Evolutionary conservation across 768 basidiomycete genomes (phyloP), one percentile per base, ranked within the genome.

Genomic region (Hydnomerulius pinastri): DNA sequence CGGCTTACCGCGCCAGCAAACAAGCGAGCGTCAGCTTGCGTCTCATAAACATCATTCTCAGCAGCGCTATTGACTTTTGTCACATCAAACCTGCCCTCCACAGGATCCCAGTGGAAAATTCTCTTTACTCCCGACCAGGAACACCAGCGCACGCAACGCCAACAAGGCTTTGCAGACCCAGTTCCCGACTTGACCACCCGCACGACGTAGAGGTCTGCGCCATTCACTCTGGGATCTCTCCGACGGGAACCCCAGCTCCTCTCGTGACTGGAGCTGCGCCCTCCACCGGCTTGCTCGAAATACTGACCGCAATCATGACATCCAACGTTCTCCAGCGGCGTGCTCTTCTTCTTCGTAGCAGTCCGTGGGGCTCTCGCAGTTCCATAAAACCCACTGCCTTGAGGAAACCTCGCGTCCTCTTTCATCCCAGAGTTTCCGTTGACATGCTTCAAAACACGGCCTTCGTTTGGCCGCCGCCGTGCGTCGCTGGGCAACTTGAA

Each of bases 91-190:
- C 59, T 60, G 8, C 63, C 65, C 32, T 59, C 64, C 15, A 58
- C 64, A 6, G 60, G 65, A 46, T 79, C 72, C 75, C 78, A 81
- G 53, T 81, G 76, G 55, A 80, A 82, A 35, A 82, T 74, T 33
- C 80, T 73, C 64, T 75, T 79, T 51, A 83, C 73, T 0, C 80
- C 80, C 18, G 79, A 78, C 80, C 80, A 82, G 37, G 67, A 65
- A 56, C 78, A 82, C 79, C 78, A 83, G 47, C 77, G 73, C 27
- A 83, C 50, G 48, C 81, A 82, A 36, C 80, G 65, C 76, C 78
- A 80, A 59, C 80, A 82, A 28, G 80, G 81, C 60, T 70, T 72
- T 12, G 79, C 75, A 43, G 65, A 67, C n/a, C 77, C 79, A 62
- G 76, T 63, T n/a, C 77, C 80, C 20, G 65, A 65, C 60, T 77